Conservation (phyloP, 1,284 basidiomycete species). For the Hemileia vastatrix region DNA sequence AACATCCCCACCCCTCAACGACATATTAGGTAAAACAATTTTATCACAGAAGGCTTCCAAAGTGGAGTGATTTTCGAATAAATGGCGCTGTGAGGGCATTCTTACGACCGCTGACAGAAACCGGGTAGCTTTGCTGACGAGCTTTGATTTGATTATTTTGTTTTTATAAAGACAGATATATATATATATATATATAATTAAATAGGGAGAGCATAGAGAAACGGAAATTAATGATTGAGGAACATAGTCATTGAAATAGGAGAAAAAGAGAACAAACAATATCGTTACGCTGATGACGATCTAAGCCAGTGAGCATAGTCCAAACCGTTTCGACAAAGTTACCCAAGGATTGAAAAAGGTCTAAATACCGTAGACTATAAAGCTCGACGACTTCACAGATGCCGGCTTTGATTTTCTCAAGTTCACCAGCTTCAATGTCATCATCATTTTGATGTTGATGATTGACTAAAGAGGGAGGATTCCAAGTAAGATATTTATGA, state of each 20-base stretch:
- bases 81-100: conserved; percentile 47
- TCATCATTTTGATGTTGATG: conserved; percentile 43
- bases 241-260: no score
- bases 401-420: conserved; percentile 75
- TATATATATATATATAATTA: no score
- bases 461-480: no score
- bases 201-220: no score
- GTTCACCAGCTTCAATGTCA: conserved; percentile 71
- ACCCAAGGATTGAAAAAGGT: conserved; percentile 53
- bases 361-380: conserved; percentile 82
- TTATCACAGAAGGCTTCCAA: conserved; percentile 75
- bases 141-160: no score
- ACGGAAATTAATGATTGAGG: not conserved
- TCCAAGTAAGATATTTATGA: conserved; percentile 28
- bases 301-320: conserved; percentile 69
- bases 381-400: conserved; percentile 90
- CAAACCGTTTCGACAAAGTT: conserved; percentile 83
- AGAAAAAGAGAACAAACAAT: conserved; percentile 52
- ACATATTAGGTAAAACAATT: conserved; percentile 87
- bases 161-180: no score
- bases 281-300: conserved; percentile 66
- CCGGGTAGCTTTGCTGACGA: conserved; percentile 82
- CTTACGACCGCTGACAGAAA: conserved; percentile 83
- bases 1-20: conserved; percentile 52
- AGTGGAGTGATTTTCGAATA: conserved; percentile 58